Evolutionary conservation across 2,329 filamentous ascomycete genomes (phyloP).

Genomic region (Fusarium proliferatum): DNA sequence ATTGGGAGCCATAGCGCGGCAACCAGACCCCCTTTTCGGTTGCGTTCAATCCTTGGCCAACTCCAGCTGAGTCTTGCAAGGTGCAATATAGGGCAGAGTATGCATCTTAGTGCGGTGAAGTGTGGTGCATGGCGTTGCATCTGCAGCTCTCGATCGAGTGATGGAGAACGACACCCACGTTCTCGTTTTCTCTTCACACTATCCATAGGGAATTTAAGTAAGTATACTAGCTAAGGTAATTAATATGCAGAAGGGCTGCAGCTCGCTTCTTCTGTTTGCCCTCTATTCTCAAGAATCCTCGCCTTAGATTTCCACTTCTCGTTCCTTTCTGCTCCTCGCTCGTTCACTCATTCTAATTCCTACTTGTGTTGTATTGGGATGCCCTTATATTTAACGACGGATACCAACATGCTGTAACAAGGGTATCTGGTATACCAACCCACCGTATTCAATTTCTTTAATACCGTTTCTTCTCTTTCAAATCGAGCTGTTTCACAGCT

Average conservation of each 20-base stretch:
- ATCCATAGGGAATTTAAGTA: not conserved
- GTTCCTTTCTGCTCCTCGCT: not conserved
- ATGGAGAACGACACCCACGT: constrained; percentile 12
- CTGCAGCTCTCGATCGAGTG: constrained; percentile 25
- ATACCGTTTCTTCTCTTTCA: constrained; percentile 1
- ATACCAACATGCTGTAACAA: constrained; percentile 16
- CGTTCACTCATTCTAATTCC: constrained; percentile 6
- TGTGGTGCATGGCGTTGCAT: constrained; percentile 10
- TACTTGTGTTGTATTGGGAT: not conserved
- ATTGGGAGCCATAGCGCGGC: constrained; percentile 14
- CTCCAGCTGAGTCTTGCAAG: constrained; percentile 16
- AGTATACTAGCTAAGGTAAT: not conserved
- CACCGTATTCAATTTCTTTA: not conserved
- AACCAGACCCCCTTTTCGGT: not conserved
- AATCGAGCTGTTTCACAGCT: constrained; percentile 31
- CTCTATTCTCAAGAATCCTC: constrained; percentile 21
- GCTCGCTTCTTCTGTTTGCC: not conserved
- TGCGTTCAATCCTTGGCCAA: not conserved
- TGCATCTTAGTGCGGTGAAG: not conserved
- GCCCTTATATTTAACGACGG: not conserved
- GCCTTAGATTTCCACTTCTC: not conserved
- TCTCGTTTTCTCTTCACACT: not conserved
- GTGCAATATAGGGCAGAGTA: not conserved
- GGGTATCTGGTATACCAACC: constrained; percentile 27
- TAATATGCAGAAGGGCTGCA: constrained; percentile 21